Conservation (phyloP, 306 rosid species). For the Hylodesmum podocarpum region DNA sequence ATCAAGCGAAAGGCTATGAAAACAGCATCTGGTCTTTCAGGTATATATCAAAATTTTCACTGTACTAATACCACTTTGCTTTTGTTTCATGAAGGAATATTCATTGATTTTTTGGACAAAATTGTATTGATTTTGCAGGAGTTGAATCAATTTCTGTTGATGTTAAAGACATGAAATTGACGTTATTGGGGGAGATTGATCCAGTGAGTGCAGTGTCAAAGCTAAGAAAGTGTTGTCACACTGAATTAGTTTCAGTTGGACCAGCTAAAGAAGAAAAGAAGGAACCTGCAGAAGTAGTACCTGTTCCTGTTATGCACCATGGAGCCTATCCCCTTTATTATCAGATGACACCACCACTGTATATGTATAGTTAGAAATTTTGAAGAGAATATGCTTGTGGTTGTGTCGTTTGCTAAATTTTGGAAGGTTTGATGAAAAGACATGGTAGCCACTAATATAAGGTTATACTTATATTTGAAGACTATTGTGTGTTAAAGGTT, state of each 20-base stretch:
- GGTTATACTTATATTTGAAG: too few relatives aligned
- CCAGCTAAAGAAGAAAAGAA: constrained; percentile 56
- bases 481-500: too few relatives aligned
- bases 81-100: not conserved
- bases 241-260: constrained; percentile 55
- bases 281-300: not conserved
- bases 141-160: constrained; percentile 58
- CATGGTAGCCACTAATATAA: too few relatives aligned
- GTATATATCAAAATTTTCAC: constrained; percentile 29
- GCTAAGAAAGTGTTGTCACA: constrained; percentile 44
- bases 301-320: not conserved
- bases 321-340: not conserved
- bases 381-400: too few relatives aligned
- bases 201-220: constrained; percentile 47
- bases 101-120: not conserved
- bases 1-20: constrained; percentile 51
- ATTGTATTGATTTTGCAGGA: constrained; percentile 38
- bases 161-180: constrained; percentile 50
- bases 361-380: too few relatives aligned
- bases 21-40: constrained; percentile 46
- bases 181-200: constrained; percentile 56
- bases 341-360: too few relatives aligned
- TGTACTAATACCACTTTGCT: not conserved
- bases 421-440: too few relatives aligned
- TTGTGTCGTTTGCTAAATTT: too few relatives aligned